These are phyloP conservation scores for Colletotrichum zoysiae DNA, from an alignment of 2,329 filamentous ascomycete genomes.

Conservation along the genomic window DNA sequence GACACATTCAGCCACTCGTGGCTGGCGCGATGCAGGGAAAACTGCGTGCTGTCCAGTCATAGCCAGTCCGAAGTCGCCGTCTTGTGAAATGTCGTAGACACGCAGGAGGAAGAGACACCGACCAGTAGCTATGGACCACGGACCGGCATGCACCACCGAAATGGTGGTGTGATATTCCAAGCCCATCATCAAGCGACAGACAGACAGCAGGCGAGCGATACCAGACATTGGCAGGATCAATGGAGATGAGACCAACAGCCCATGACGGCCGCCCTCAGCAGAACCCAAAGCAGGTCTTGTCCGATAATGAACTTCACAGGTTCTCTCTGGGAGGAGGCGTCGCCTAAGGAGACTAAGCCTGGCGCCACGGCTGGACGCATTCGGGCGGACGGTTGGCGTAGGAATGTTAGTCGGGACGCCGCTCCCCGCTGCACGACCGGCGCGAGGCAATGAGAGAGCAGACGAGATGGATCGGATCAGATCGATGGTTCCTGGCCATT, in stretches of 20 bases:
- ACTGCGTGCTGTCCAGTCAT: constrained; percentile 15
- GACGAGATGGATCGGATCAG: neutral
- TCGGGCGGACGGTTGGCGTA: constrained; percentile 29
- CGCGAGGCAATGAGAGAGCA: constrained; percentile 6
- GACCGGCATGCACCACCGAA: neutral
- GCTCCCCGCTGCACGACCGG: constrained; percentile 16
- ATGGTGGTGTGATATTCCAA: constrained; percentile 1
- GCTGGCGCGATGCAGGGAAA: constrained; percentile 24
- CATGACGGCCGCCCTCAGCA: neutral
- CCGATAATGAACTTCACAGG: constrained; percentile 18
- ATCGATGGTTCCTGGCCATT: neutral
- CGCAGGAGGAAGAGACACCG: constrained; percentile 12
- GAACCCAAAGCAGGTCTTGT: constrained; percentile 5
- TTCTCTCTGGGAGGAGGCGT: constrained; percentile 23
- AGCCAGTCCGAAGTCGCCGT: neutral
- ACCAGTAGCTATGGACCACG: neutral
- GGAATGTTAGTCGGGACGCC: constrained; percentile 19
- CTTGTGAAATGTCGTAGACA: constrained; percentile 36
- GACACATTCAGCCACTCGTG: constrained; percentile 13
- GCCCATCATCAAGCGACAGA: neutral
- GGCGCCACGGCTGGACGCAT: constrained; percentile 17
- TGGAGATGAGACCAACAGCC: constrained; percentile 7
- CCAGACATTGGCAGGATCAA: constrained; percentile 28
- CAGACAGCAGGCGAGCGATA: neutral
- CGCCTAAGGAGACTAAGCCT: constrained; percentile 15